Percentiles rank a stretch among this genome's conserved stretches.
Evolutionary conservation across 371 early-diverging fungal species (phyloP).

Genomic region (Mucor lusitanicus): DNA sequence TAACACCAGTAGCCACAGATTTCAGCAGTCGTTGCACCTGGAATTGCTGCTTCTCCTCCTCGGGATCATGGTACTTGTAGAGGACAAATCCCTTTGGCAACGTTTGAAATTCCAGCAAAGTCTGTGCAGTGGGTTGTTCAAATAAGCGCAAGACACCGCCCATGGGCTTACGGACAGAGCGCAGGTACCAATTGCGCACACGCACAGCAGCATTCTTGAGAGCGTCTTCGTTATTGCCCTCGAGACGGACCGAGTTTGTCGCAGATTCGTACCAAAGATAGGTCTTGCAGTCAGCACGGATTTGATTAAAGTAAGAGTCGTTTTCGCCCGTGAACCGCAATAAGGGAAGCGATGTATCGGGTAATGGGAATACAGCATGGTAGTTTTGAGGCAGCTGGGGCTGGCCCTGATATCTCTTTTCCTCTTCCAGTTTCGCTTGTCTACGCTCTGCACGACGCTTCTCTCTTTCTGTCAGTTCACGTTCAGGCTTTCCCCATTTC

Average conservation of each 20-base stretch:
- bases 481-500: slow-evolving; percentile 47
- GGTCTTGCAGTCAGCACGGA: slow-evolving; percentile 42
- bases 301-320: slow-evolving; percentile 33
- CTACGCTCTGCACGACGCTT: slow-evolving; percentile 27
- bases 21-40: slow-evolving; percentile 29
- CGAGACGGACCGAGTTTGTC: slow-evolving; percentile 13
- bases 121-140: slow-evolving; percentile 29
- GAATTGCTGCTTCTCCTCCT: slow-evolving; percentile 11
- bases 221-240: slow-evolving; percentile 20
- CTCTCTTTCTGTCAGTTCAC: slow-evolving; percentile 42
- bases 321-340: slow-evolving; percentile 31
- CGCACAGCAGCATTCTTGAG: slow-evolving; percentile 29
- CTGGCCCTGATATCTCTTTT: slow-evolving; percentile 30
- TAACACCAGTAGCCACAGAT: slow-evolving; percentile 21
- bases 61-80: slow-evolving; percentile 10
- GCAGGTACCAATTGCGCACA: slow-evolving; percentile 46
- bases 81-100: slow-evolving; percentile 30
- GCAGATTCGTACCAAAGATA: slow-evolving; percentile 37
- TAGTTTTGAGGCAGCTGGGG: slow-evolving; percentile 30
- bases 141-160: slow-evolving; percentile 17
- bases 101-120: slow-evolving; percentile 13
- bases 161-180: slow-evolving; percentile 20
- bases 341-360: slow-evolving; percentile 23
- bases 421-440: slow-evolving; percentile 24
- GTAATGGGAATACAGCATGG: slow-evolving; percentile 28